Evolutionary conservation across 2,329 filamentous ascomycete species (phyloP).

Genomic region (Chrysosporium keratinophilum): DNA sequence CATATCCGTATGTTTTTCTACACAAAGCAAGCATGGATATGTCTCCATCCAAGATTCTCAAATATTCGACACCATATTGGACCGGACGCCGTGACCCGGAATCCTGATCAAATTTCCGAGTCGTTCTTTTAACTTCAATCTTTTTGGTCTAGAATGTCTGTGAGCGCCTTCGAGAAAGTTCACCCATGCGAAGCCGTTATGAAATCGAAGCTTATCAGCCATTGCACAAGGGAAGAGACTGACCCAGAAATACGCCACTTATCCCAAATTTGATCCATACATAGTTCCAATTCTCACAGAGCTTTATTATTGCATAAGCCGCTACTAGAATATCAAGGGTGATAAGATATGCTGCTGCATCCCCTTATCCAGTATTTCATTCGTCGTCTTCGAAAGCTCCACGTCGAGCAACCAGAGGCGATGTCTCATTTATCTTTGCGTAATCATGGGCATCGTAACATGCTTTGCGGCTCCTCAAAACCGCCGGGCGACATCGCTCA

Average conservation of each 20-base stretch:
- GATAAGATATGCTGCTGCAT: not conserved
- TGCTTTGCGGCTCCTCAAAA: conserved; percentile 43
- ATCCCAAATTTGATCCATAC: too few relatives aligned
- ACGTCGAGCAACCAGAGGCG: conserved; percentile 33
- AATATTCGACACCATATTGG: too few relatives aligned
- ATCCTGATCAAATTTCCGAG: not conserved
- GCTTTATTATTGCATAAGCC: too few relatives aligned
- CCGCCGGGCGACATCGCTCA: conserved; percentile 36
- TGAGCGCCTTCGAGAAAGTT: not conserved
- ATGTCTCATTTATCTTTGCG: conserved; percentile 31
- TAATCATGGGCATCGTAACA: conserved; percentile 48
- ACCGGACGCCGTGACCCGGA: too few relatives aligned
- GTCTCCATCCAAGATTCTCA: too few relatives aligned
- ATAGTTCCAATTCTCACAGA: too few relatives aligned
- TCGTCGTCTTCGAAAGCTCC: conserved; percentile 11
- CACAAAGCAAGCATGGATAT: too few relatives aligned
- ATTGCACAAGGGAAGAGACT: too few relatives aligned
- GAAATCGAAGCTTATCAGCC: too few relatives aligned
- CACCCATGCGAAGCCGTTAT: not conserved
- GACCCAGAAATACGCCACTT: too few relatives aligned
- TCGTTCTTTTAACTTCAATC: not conserved
- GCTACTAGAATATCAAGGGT: too few relatives aligned
- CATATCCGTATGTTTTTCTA: too few relatives aligned
- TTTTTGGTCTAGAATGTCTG: not conserved
- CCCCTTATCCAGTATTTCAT: not conserved